phyloP scores from a whole-genome alignment of 1,139 yeast genomes.

The Candida freyschussii region DNA sequence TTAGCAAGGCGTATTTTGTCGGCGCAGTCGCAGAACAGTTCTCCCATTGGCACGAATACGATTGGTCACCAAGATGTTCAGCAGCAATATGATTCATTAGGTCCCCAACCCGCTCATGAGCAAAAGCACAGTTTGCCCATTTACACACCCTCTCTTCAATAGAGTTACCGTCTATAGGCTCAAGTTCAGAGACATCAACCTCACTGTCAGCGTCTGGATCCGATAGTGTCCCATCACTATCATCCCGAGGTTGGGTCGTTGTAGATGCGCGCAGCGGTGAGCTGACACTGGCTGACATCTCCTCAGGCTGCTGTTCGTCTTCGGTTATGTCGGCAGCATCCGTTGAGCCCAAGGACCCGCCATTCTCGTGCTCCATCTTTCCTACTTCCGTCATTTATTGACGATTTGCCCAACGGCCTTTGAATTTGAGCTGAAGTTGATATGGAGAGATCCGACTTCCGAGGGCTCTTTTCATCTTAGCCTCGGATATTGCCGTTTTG shows the following conservation, averaged over 20 bases:
- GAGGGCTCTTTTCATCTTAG: too few species aligned
- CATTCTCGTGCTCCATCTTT: too few species aligned
- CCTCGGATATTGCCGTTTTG: too few species aligned
- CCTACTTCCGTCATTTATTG: too few species aligned
- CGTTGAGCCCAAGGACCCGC: too few species aligned
- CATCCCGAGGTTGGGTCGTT: slow-evolving; percentile 3
- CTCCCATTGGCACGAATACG: slow-evolving; percentile 51
- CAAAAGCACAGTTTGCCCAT: too few species aligned
- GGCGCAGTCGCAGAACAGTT: slow-evolving; percentile 56
- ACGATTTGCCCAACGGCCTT: too few species aligned
- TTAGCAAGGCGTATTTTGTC: slow-evolving; percentile 52
- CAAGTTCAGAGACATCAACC: slow-evolving; percentile 5
- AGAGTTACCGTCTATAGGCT: slow-evolving; percentile 3
- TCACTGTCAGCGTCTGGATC: slow-evolving; percentile 4
- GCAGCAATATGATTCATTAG: slow-evolving; percentile 25
- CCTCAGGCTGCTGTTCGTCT: slow-evolving; percentile 3
- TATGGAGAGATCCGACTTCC: too few species aligned
- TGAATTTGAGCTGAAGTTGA: too few species aligned
- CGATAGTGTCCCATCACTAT: slow-evolving; percentile 10
- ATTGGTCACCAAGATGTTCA: slow-evolving; percentile 34
- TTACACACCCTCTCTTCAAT: not conserved
- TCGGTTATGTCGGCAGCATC: slow-evolving; percentile 1
- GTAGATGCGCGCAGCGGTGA: not conserved
- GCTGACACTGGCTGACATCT: not conserved
- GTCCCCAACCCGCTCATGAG: slow-evolving; percentile 6